Evolutionary conservation across 2,329 filamentous ascomycete genomes (phyloP).

Genomic region (Septoria linicola): DNA sequence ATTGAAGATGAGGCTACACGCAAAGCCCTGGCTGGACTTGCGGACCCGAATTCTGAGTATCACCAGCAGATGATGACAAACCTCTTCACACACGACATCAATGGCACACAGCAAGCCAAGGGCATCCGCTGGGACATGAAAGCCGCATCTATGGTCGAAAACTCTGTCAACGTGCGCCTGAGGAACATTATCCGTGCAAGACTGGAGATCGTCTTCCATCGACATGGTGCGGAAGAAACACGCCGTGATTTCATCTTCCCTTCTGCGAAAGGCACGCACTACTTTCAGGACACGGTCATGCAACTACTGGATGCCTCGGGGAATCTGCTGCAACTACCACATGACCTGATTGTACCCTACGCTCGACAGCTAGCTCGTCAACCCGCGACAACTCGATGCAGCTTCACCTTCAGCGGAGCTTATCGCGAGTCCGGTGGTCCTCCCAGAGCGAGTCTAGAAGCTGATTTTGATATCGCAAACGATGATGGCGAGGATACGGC

Average conservation of each 20-base stretch:
- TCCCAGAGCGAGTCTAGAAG: slow-evolving; percentile 79
- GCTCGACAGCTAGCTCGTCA: slow-evolving; percentile 79
- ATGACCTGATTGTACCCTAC: slow-evolving; percentile 85
- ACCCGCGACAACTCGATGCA: slow-evolving; percentile 65
- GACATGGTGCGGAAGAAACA: slow-evolving; percentile 84
- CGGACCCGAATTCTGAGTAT: slow-evolving; percentile 80
- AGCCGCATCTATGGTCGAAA: slow-evolving; percentile 23
- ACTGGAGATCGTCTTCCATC: slow-evolving; percentile 74
- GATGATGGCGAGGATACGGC: slow-evolving; percentile 72
- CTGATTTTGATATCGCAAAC: slow-evolving; percentile 95
- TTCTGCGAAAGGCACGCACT: slow-evolving; percentile 57
- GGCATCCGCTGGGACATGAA: slow-evolving; percentile 58
- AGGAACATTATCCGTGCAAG: slow-evolving; percentile 65
- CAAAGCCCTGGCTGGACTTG: slow-evolving; percentile 75
- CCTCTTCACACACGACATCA: slow-evolving; percentile 65
- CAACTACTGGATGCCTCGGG: slow-evolving; percentile 79
- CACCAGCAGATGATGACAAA: slow-evolving; percentile 87
- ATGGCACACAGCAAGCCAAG: slow-evolving; percentile 64
- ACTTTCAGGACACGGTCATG: slow-evolving; percentile 72
- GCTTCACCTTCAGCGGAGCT: slow-evolving; percentile 83
- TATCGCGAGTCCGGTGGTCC: slow-evolving; percentile 84
- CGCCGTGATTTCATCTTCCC: slow-evolving; percentile 76
- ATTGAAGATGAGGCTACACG: slow-evolving; percentile 91
- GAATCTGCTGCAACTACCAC: slow-evolving; percentile 89
- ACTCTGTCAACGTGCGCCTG: slow-evolving; percentile 28